Evolutionary conservation across 2,329 filamentous ascomycete genomes (phyloP).

Genomic region (Aureobasidium zeae): DNA sequence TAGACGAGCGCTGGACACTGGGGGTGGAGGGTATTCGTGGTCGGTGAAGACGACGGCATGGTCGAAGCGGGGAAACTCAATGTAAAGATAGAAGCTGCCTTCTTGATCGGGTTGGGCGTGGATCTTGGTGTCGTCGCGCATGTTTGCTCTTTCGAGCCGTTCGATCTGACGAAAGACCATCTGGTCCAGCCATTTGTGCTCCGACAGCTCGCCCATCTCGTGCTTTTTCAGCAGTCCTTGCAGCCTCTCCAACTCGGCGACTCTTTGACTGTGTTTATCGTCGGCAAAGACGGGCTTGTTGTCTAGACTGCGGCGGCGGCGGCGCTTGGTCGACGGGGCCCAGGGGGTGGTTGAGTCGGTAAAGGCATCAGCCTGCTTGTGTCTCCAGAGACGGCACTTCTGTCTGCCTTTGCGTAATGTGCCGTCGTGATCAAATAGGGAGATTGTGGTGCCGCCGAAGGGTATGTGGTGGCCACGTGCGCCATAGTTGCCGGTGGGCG

Average conservation of each 20-base stretch:
- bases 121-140: conserved; percentile 27
- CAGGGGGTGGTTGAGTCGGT: conserved; percentile 72
- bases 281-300: conserved; percentile 52
- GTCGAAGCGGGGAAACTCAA: conserved; percentile 90
- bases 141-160: conserved; percentile 44
- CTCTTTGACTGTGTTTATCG: conserved; percentile 27
- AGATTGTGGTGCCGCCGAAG: conserved; percentile 86
- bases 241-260: conserved; percentile 75
- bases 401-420: conserved; percentile 86
- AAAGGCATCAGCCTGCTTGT: conserved; percentile 76
- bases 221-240: conserved; percentile 93
- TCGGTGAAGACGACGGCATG: conserved; percentile 94
- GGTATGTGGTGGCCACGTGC: conserved; percentile 71
- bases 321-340: conserved; percentile 46
- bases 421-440: conserved; percentile 86
- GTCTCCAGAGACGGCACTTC: conserved; percentile 77
- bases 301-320: conserved; percentile 39
- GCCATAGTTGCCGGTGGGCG: conserved; percentile 62
- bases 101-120: conserved; percentile 32
- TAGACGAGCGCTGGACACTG: conserved; percentile 60
- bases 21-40: conserved; percentile 79
- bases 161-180: conserved; percentile 87
- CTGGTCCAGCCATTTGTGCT: conserved; percentile 91
- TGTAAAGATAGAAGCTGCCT: conserved; percentile 69
- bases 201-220: conserved; percentile 90